Evolutionary conservation across 2,329 filamentous ascomycete species (phyloP), one percentile per base, ranked within the genome.

Genomic region (Cladophialophora carrionii): DNA sequence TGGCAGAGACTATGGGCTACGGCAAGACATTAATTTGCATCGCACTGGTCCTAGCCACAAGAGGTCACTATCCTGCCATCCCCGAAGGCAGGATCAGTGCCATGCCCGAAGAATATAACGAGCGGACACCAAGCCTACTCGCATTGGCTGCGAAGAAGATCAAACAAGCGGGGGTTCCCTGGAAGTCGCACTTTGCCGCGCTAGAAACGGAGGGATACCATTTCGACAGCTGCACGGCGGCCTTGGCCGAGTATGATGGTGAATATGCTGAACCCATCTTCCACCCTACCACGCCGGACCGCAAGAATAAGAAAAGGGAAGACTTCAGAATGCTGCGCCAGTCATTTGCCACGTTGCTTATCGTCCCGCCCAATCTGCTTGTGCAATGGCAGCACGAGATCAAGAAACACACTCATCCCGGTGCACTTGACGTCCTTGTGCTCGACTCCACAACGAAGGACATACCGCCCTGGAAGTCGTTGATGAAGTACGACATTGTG

Each of bases 11-110:
- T 17, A 82, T 82, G 80, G 83, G 83, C 32, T 79, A 81, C 54
- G 93, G 94, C 0, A 98, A 97, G 79, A 97, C 94, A 0, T 78
- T 97, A 29, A 96, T 97, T 10, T 94, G 90, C 68, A 78, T 98
- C 20, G 83, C 89, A 6, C 78, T 92, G 1, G 87, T 97, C 46
- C 80, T 96, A 29, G 88, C 91, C 2, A 96, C 91, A 0, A 87
- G 85, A 71, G 81, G 87, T 34, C 84, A 93, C 67, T 84, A 87
- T 10, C 85, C 91, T 4, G 78, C 82, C 20, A 84, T 89, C 3
- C 89, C 93, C 1, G 82, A 87, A 2, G 75, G 88, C 60, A 85
- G 89, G 72, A 78, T 83, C 70, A 72, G 81, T 37, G 54, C 53
- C 57, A 70, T 77, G 48, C 63, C 79, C 73, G 54, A 77, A 71